Percentiles rank a stretch among this genome's conserved stretches.
Evolutionary conservation across 805 yeast genomes (phyloP).

Genomic region (Candida dendrica): DNA sequence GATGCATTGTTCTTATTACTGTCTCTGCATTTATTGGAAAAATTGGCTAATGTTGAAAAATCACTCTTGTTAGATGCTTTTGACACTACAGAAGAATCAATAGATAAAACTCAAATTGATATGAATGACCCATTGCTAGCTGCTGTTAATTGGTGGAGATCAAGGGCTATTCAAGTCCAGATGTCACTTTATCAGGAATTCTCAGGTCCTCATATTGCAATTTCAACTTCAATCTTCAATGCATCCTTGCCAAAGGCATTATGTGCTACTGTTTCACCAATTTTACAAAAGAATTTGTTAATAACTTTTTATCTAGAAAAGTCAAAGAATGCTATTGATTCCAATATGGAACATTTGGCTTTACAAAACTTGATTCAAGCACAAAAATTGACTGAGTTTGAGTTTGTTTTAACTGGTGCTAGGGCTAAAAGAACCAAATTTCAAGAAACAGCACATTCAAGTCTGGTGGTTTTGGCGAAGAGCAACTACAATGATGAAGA

Average conservation of each 20-base stretch:
- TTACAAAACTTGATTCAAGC: constrained; percentile 49
- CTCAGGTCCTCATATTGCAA: constrained; percentile 36
- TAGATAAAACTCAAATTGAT: constrained; percentile 7
- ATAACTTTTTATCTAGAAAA: constrained; percentile 55
- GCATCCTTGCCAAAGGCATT: constrained; percentile 13
- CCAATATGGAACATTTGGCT: constrained; percentile 57
- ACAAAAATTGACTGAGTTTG: constrained; percentile 49
- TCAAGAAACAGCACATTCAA: constrained; percentile 65
- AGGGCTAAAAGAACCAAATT: constrained; percentile 81
- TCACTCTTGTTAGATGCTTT: constrained; percentile 21
- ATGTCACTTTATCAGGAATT: constrained; percentile 58
- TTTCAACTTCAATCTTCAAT: constrained; percentile 27
- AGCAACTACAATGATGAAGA: constrained; percentile 25
- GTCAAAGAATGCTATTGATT: constrained; percentile 56
- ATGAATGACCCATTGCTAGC: constrained; percentile 25
- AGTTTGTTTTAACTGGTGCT: constrained; percentile 75
- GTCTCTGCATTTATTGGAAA: constrained; percentile 37
- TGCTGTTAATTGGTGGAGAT: constrained; percentile 67
- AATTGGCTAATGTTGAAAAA: constrained; percentile 23
- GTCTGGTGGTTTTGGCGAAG: constrained; percentile 71
- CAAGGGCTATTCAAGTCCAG: constrained; percentile 60
- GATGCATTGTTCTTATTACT: constrained; percentile 39
- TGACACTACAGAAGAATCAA: constrained; percentile 23
- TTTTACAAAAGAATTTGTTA: constrained; percentile 30
- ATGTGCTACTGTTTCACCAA: constrained; percentile 20